Base-by-base conservation (phyloP, 2,329 filamentous ascomycete genomes). In the Nigrospora osmanthi region DNA sequence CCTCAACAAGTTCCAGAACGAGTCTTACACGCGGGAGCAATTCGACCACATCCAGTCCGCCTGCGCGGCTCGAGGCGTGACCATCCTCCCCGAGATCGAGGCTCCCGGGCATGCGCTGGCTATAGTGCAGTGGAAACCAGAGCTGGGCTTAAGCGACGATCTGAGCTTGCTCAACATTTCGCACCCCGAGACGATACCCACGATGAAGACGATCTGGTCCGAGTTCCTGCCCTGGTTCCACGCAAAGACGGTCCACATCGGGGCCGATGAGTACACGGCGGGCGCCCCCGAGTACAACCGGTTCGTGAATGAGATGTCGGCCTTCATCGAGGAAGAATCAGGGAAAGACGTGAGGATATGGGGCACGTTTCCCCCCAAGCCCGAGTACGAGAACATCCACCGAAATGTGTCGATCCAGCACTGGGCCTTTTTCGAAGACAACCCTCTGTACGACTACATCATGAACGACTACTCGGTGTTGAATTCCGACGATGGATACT, bases 51-150 rank as follows among this genome's bases (percentile, higher is more conserved):
- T 82, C 7, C 75, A 81, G 51, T 52, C 57, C 0, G 62, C 67
- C 35, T 81, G 78, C 49, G 76, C 70, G 0, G 59, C 66, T 1
- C 67, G 76, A 5, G 78, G 78, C 4, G 71, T 82, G 1, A 79
- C 77, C 0, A 61, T 82, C 1, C 65, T 81, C 4, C 77, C 78
- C 0, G 78, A 81, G 55, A 78, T 81, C 19, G 78, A 82, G 54
- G 68, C 75, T 0, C 78, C 78, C 0, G 78, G 77, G 0, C 78
- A 82, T 48, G 70, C 72, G 1, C 59, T 81, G 1, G 69, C 70
- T 6, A 69, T 81, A 19, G 73, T 73, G 1, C 76, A 81, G 52
- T 81, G 78, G 77, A 76, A 73, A 48, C 76, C 76, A 0, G 67
- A 80, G 48, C 57, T 81, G 14, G 76, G 69, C 0, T 60, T 78